These are phyloP conservation scores for Neobulgaria alba DNA, from an alignment of 2,329 filamentous ascomycete species.

Conservation along the genomic window DNA sequence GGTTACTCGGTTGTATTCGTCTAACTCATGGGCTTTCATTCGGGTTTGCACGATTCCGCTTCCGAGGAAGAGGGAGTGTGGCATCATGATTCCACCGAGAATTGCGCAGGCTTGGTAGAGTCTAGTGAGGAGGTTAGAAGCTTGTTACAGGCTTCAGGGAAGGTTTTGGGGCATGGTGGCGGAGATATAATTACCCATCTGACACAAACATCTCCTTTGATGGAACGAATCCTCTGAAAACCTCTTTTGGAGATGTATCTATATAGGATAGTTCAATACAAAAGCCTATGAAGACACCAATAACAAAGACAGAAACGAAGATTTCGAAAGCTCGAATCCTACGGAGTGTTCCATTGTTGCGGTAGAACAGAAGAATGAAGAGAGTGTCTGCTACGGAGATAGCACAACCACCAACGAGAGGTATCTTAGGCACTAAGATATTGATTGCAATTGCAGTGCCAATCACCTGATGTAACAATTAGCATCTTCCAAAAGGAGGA, in stretches of 20 bases:
- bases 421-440: conserved; percentile 5
- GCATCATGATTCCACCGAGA: conserved; percentile 5
- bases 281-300: conserved; percentile 1
- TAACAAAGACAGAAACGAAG: background rate
- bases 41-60: conserved; percentile 2
- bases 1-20: too few species aligned
- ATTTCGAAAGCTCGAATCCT: conserved; percentile 4
- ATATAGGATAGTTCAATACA: conserved; percentile 2
- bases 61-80: conserved; percentile 4
- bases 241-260: background rate
- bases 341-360: background rate
- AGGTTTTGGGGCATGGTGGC: too few species aligned
- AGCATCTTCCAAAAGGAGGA: too few species aligned
- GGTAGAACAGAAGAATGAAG: conserved; percentile 3
- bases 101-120: conserved; percentile 1
- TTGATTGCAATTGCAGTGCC: conserved; percentile 4
- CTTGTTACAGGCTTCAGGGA: too few species aligned
- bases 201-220: conserved; percentile 3
- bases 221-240: conserved; percentile 6
- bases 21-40: too few species aligned
- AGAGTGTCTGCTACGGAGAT: conserved; percentile 3
- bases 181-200: too few species aligned
- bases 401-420: conserved; percentile 2
- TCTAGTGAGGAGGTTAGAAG: too few species aligned
- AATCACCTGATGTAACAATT: too few species aligned